phyloP scores from a whole-genome alignment of 768 basidiomycete genomes.

The Gautieria morchelliformis region DNA sequence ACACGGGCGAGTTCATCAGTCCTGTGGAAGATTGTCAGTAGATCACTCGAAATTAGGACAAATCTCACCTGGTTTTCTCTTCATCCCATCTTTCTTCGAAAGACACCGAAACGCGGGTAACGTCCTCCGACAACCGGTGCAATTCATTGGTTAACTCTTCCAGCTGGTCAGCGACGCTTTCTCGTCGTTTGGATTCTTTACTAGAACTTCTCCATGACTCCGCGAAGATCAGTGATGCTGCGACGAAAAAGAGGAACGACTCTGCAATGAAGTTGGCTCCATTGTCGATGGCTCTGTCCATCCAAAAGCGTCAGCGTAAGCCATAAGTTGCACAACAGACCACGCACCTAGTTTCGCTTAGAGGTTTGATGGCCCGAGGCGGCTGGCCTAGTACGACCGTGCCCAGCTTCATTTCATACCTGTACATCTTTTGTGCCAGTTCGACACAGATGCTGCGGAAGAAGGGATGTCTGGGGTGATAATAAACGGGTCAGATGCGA shows the following conservation, averaged over 20 bases:
- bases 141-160: slow-evolving; percentile 45
- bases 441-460: slow-evolving; percentile 64
- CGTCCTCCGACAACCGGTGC: slow-evolving; percentile 32
- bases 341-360: slow-evolving; percentile 64
- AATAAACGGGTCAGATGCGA: neutral
- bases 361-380: slow-evolving; percentile 58
- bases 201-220: slow-evolving; percentile 71
- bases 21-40: slow-evolving; percentile 23
- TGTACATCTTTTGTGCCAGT: slow-evolving; percentile 71
- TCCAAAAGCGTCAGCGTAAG: neutral
- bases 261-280: slow-evolving; percentile 80
- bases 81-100: slow-evolving; percentile 38
- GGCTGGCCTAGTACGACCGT: slow-evolving; percentile 73
- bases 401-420: slow-evolving; percentile 59
- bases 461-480: slow-evolving; percentile 46
- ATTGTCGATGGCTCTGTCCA: slow-evolving; percentile 66
- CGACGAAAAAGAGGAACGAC: slow-evolving; percentile 75
- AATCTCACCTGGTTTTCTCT: slow-evolving; percentile 36
- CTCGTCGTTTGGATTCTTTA: slow-evolving; percentile 59
- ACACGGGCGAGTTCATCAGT: slow-evolving; percentile 60
- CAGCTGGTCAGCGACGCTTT: slow-evolving; percentile 60
- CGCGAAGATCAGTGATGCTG: slow-evolving; percentile 60
- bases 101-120: slow-evolving; percentile 30
- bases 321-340: neutral
- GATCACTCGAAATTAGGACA: neutral